These are phyloP conservation scores for Globisporangium mamillatum DNA, from an alignment of 352 stramenopile genomes.

Conservation along the genomic window DNA sequence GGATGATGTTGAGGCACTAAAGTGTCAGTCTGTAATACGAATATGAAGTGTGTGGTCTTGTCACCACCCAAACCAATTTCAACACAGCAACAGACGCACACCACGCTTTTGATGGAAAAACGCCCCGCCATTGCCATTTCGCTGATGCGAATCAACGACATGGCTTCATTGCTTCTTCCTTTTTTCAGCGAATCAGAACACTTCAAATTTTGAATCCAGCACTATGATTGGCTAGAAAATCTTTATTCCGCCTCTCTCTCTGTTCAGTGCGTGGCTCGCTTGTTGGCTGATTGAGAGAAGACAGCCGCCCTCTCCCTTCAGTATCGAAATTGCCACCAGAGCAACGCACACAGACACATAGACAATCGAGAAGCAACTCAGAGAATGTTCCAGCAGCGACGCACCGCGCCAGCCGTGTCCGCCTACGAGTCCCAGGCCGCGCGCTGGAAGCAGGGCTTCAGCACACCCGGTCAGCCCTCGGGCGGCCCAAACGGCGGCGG, in stretches of 20 bases:
- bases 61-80: background rate
- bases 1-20: background rate
- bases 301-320: background rate
- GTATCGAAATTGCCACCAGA: background rate
- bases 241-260: background rate
- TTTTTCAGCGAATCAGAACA: conserved; percentile 3
- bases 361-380: background rate
- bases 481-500: conserved; percentile 3
- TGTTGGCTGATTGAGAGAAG: conserved; percentile 5
- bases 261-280: background rate
- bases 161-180: background rate
- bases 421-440: conserved; percentile 75
- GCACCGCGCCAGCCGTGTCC: conserved; percentile 31
- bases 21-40: background rate
- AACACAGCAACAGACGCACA: background rate
- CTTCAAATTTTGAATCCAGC: background rate
- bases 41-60: background rate
- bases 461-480: background rate
- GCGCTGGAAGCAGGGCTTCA: conserved; percentile 76
- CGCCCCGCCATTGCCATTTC: background rate
- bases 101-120: background rate
- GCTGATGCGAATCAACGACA: conserved; percentile 11
- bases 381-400: conserved; percentile 22
- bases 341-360: background rate
- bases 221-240: background rate